These are phyloP conservation scores for Fusarium duplospermum DNA, from an alignment of 2,329 filamentous ascomycete genomes.

Conservation along the genomic window DNA sequence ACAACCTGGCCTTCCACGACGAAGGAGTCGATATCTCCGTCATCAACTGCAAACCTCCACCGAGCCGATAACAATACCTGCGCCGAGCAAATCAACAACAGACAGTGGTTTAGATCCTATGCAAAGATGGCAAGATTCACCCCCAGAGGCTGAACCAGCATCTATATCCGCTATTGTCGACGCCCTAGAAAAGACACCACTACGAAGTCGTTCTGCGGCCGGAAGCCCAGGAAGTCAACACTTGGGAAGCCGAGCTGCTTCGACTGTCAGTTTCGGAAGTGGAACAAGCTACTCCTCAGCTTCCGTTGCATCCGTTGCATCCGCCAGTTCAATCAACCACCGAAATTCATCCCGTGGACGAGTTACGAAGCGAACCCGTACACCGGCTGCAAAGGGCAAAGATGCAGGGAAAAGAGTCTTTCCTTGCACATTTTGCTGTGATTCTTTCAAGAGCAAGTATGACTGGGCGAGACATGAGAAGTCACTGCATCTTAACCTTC, in stretches of 20 bases:
- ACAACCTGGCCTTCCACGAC: constrained; percentile 14
- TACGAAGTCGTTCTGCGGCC: constrained; percentile 15
- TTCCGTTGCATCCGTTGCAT: constrained; percentile 13
- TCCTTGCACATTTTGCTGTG: constrained; percentile 40
- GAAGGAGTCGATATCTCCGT: constrained; percentile 22
- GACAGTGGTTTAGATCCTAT: constrained; percentile 27
- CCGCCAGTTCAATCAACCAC: not conserved
- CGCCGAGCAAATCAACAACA: not conserved
- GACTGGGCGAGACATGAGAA: constrained; percentile 41
- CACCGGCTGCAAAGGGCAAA: not conserved
- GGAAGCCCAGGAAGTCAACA: constrained; percentile 24
- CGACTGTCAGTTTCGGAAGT: constrained; percentile 28
- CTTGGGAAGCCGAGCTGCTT: constrained; percentile 20
- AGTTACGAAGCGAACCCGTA: constrained; percentile 18
- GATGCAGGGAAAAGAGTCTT: constrained; percentile 13
- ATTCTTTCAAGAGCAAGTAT: constrained; percentile 42
- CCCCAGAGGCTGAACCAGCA: constrained; percentile 36
- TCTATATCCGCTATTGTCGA: constrained; percentile 35
- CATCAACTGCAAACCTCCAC: not conserved
- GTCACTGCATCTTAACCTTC: constrained; percentile 35
- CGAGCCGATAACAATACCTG: constrained; percentile 21
- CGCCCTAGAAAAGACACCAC: constrained; percentile 15
- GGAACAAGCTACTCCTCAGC: constrained; percentile 33
- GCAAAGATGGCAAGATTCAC: constrained; percentile 41
- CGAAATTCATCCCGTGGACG: constrained; percentile 10